Evolutionary conservation across 768 basidiomycete species (phyloP).

Genomic region (Kwoniella mangroviensis): DNA sequence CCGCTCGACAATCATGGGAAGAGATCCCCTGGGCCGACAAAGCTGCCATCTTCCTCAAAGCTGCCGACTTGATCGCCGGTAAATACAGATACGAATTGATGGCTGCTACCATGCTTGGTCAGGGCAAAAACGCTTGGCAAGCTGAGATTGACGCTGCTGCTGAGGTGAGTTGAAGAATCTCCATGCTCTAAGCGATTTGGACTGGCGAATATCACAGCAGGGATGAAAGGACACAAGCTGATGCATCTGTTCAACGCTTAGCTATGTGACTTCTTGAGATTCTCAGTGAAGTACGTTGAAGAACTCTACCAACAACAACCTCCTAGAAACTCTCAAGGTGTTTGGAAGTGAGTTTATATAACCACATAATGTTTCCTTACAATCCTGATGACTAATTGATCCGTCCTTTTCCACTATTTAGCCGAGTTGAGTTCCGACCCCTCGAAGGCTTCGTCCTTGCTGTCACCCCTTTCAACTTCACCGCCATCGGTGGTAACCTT

Average conservation of each 20-base stretch:
- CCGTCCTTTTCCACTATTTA: constrained; percentile 57
- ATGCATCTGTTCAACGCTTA: constrained; percentile 33
- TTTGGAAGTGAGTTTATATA: constrained; percentile 82
- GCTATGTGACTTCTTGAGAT: constrained; percentile 93
- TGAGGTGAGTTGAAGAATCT: constrained; percentile 66
- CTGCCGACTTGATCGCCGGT: constrained; percentile 90
- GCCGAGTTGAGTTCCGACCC: constrained; percentile 92
- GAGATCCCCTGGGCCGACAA: constrained; percentile 93
- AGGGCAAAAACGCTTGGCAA: constrained; percentile 99
- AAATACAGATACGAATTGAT: constrained; percentile 95
- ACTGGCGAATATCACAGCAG: too few relatives aligned
- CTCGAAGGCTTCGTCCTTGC: constrained; percentile 99
- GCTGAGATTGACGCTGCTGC: constrained; percentile 99
- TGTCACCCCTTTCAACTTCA: constrained; percentile 93
- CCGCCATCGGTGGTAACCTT: constrained; percentile 96
- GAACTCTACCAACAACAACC: constrained; percentile 93
- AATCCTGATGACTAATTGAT: too few relatives aligned
- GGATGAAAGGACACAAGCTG: neutral
- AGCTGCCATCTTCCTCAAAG: constrained; percentile 97
- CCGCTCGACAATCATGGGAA: constrained; percentile 89
- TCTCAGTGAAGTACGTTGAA: constrained; percentile 95
- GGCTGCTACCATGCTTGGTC: constrained; percentile 96
- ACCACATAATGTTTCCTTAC: constrained; percentile 6
- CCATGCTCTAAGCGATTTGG: too few relatives aligned
- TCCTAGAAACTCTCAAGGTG: constrained; percentile 76